Conservation (phyloP, 73 alveolate species). For the Urostyla sp. region DNA sequence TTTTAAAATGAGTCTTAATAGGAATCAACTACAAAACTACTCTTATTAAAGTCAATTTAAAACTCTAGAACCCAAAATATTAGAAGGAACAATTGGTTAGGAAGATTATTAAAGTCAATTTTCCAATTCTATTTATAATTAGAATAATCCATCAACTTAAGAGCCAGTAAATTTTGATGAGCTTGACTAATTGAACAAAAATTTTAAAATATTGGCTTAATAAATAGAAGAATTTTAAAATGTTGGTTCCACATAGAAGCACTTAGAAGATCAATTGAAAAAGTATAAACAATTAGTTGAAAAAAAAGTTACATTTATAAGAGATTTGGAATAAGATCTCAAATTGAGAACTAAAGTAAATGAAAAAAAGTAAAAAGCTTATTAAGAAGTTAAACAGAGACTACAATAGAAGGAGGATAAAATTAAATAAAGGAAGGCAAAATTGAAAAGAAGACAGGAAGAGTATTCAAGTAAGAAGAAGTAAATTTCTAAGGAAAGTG, state of each 20-base stretch:
- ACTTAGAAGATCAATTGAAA: neutral
- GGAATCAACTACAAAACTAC: too few relatives aligned
- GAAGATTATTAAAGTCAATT: too few relatives aligned
- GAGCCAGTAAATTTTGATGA: too few relatives aligned
- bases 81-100: too few relatives aligned
- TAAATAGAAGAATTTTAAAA: slow-evolving; percentile 8
- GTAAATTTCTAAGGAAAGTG: slow-evolving; percentile 7
- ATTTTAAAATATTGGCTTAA: too few relatives aligned
- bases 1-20: too few relatives aligned
- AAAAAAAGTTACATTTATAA: slow-evolving; percentile 11
- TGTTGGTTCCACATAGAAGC: slow-evolving; percentile 11
- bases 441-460: neutral
- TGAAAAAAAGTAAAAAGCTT: slow-evolving; percentile 6
- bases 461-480: neutral
- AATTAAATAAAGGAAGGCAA: neutral
- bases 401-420: neutral
- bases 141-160: too few relatives aligned
- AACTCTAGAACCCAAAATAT: neutral
- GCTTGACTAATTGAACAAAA: too few relatives aligned
- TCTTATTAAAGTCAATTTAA: too few relatives aligned
- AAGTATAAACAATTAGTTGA: slow-evolving; percentile 20
- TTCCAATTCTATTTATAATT: too few relatives aligned
- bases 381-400: neutral
- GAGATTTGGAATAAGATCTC: slow-evolving; percentile 3
- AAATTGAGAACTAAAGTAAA: neutral